These are phyloP conservation scores for Claviceps sp. DNA, from an alignment of 2,329 filamentous ascomycete species.

Conservation along the genomic window DNA sequence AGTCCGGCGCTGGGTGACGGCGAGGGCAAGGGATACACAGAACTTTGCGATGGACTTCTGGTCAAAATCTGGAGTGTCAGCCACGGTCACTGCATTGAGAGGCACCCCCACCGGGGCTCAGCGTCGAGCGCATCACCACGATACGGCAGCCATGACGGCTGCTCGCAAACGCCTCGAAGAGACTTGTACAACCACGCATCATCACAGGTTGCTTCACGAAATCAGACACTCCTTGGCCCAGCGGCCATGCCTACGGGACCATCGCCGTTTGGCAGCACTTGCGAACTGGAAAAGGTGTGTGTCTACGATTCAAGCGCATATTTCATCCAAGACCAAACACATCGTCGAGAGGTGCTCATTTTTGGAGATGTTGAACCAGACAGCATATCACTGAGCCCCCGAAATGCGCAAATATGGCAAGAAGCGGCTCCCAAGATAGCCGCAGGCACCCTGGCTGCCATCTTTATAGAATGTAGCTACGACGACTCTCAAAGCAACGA, in stretches of 20 bases:
- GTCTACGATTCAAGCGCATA: constrained; percentile 85
- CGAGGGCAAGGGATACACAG: constrained; percentile 69
- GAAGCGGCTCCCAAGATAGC: constrained; percentile 79
- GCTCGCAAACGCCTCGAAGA: constrained; percentile 16
- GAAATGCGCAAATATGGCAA: constrained; percentile 73
- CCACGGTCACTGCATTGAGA: constrained; percentile 78
- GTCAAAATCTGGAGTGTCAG: constrained; percentile 79
- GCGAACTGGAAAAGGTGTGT: constrained; percentile 39
- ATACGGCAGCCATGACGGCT: constrained; percentile 35
- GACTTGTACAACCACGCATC: constrained; percentile 14
- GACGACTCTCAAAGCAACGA: constrained; percentile 66
- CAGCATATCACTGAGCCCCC: constrained; percentile 64
- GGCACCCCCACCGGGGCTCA: constrained; percentile 49
- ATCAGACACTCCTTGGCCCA: constrained; percentile 19
- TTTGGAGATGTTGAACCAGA: constrained; percentile 96
- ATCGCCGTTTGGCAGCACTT: constrained; percentile 14
- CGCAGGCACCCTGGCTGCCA: constrained; percentile 55
- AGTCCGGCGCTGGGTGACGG: constrained; percentile 73
- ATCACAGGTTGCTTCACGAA: constrained; percentile 5
- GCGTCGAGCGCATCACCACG: constrained; percentile 36
- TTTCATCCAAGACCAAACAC: constrained; percentile 68
- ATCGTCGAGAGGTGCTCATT: constrained; percentile 68
- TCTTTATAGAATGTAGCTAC: constrained; percentile 95
- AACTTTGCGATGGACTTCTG: constrained; percentile 78
- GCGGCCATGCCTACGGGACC: constrained; percentile 13